A percentile compares a stretch with the other conserved stretches of the same genome.
These are phyloP conservation scores for Umbelopsis sp. DNA, from an alignment of 371 early-diverging fungal species.

Conservation along the genomic window DNA sequence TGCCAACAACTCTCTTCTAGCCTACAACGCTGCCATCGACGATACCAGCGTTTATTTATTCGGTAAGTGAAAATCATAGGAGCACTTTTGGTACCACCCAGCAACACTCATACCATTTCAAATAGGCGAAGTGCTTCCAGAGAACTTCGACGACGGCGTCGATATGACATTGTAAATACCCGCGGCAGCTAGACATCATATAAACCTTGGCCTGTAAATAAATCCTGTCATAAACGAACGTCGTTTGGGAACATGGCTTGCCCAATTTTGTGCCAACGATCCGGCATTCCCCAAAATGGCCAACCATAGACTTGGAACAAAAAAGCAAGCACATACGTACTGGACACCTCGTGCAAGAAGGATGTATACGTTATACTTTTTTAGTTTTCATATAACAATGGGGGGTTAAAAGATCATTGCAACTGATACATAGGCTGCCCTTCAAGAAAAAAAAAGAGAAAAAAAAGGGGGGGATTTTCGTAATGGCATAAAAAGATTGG, in stretches of 20 bases:
- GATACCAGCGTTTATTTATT: constrained; percentile 10
- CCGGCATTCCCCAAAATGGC: not conserved
- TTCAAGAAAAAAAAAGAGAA: constrained; percentile 3
- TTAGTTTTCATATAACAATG: constrained; percentile 15
- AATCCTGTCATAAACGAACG: no score
- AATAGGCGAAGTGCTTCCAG: not conserved
- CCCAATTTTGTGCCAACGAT: not conserved
- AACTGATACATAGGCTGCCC: constrained; percentile 13
- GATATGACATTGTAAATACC: not conserved
- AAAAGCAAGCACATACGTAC: not conserved
- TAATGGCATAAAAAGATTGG: constrained; percentile 9
- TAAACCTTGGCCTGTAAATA: no score
- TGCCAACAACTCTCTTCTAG: not conserved
- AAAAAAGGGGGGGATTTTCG: not conserved
- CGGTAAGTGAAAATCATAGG: not conserved
- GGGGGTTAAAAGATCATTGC: constrained; percentile 3
- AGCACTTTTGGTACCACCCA: not conserved
- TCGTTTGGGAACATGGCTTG: not conserved
- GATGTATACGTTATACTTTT: constrained; percentile 18
- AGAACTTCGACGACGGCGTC: constrained; percentile 9
- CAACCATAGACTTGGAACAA: not conserved
- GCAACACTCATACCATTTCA: no score
- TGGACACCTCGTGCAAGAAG: not conserved
- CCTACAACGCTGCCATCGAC: constrained; percentile 4
- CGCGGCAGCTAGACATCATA: no score